Evolutionary conservation across 371 early-diverging fungal genomes (phyloP), one percentile per base, ranked within the genome.

Genomic region (Syncephalastrum sp.): DNA sequence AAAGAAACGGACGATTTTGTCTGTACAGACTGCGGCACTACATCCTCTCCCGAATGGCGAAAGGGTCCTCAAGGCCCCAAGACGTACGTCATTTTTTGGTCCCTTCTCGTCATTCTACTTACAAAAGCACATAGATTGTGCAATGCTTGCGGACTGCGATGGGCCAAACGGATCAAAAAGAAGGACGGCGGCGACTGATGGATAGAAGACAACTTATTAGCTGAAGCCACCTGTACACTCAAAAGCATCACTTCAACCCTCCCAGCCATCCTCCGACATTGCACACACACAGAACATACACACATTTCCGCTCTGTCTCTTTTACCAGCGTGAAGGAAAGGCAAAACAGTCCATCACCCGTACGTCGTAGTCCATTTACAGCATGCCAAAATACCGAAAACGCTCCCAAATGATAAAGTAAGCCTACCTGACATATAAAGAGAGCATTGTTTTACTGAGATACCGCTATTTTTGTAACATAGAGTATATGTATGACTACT

Each of bases 1-100:
- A 47, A 43, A 24, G 57, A 43, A 14, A 29, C 48, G 25, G 50
- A 56, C 24, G 57, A 56, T 15, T 56, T 65, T 66, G 29, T 72
- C 56, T 61, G 67, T 44, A 54, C 67, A 8, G 81, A 79, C 41
- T 94, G 94, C 74, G 82, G 83, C n/a, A 88, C 87, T 25, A 88
- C 88, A 0, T 81, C 85, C 21, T 89, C 93, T 0, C 91, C 93
- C 3, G 89, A 88, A 58, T 95, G 95, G 93, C 82, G 94, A 51
- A 82, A 84, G 59, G 92, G 92, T 3, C 91, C 90, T 44, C 84
- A 83, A 49, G 92, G 92, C 15, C 85, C 88, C 12, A 81, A 78
- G 54, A 81, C 81, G 79, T 82, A 72, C 66, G 74, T 65, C 15
- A 21, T 10, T 50, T 24, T 43, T 12, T 25, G 0, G 0, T 8